These are phyloP conservation scores for Luffa aegyptiaca DNA, from an alignment of 306 rosid genomes.

Conservation along the genomic window DNA sequence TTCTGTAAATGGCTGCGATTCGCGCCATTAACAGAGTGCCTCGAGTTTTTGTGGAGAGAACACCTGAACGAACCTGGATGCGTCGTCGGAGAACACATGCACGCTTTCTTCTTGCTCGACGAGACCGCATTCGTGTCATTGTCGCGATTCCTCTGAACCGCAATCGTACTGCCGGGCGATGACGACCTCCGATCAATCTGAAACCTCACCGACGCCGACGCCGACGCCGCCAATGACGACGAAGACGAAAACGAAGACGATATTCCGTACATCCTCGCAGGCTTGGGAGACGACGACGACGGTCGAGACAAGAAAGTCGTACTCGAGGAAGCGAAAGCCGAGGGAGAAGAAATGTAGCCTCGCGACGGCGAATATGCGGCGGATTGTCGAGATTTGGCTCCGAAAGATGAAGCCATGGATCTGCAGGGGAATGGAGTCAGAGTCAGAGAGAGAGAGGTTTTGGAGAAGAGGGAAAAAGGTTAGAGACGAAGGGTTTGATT, in stretches of 20 bases:
- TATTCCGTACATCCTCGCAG: slow-evolving; percentile 25
- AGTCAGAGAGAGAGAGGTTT: background rate
- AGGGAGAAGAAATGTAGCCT: slow-evolving; percentile 23
- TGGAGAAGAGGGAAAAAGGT: background rate
- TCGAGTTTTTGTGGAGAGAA: too few species aligned
- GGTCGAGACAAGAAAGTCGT: slow-evolving; percentile 46
- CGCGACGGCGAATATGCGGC: slow-evolving; percentile 26
- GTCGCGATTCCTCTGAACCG: slow-evolving; percentile 27
- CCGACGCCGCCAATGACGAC: slow-evolving; percentile 13
- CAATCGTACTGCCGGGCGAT: slow-evolving; percentile 26
- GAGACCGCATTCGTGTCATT: background rate
- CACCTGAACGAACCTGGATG: too few species aligned
- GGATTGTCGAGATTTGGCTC: background rate
- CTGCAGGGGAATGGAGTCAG: background rate
- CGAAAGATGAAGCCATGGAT: background rate
- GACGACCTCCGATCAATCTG: slow-evolving; percentile 54
- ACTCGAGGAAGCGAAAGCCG: slow-evolving; percentile 63
- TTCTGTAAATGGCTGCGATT: too few species aligned
- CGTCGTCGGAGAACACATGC: too few species aligned
- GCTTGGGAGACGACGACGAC: slow-evolving; percentile 35
- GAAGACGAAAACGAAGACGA: background rate
- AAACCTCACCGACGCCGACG: slow-evolving; percentile 53
- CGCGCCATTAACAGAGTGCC: too few species aligned
- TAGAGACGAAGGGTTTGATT: background rate
- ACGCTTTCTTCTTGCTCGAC: too few species aligned